Evolutionary conservation across 1,284 basidiomycete species (phyloP).

Genomic region (Bjerkandera adusta): DNA sequence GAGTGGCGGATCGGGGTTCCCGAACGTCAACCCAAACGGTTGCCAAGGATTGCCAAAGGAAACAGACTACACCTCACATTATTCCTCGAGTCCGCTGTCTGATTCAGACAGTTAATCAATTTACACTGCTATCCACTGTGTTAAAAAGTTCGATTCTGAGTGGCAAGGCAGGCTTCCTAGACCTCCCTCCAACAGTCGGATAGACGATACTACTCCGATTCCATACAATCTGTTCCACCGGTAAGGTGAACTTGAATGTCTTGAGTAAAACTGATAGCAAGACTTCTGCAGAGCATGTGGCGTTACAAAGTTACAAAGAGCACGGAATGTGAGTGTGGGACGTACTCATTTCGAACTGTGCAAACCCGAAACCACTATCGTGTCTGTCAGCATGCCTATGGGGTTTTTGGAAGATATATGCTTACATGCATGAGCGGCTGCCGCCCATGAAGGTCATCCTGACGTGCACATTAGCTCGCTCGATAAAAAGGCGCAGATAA

Average conservation of each 20-base stretch:
- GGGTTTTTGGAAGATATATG: not conserved
- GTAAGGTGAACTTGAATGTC: slow-evolving; percentile 16
- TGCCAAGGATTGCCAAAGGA: too few relatives aligned
- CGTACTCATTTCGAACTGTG: slow-evolving; percentile 35
- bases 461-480: not conserved
- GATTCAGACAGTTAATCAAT: too few relatives aligned
- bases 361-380: slow-evolving; percentile 33
- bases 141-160: too few relatives aligned
- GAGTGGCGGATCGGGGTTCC: too few relatives aligned
- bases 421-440: slow-evolving; percentile 28
- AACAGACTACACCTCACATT: too few relatives aligned
- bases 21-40: too few relatives aligned
- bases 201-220: slow-evolving; percentile 14
- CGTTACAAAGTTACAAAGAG: not conserved
- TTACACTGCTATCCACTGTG: too few relatives aligned
- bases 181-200: slow-evolving; percentile 10
- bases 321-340: slow-evolving; percentile 1
- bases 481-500: not conserved
- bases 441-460: slow-evolving; percentile 36
- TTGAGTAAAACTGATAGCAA: slow-evolving; percentile 15
- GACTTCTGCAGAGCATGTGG: slow-evolving; percentile 13
- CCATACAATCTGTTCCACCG: slow-evolving; percentile 16
- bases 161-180: not conserved
- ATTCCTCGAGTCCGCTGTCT: too few relatives aligned
- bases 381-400: not conserved